phyloP scores from a whole-genome alignment of 192 early-diverging fungal genomes.

The Cladochytrium replicatum region DNA sequence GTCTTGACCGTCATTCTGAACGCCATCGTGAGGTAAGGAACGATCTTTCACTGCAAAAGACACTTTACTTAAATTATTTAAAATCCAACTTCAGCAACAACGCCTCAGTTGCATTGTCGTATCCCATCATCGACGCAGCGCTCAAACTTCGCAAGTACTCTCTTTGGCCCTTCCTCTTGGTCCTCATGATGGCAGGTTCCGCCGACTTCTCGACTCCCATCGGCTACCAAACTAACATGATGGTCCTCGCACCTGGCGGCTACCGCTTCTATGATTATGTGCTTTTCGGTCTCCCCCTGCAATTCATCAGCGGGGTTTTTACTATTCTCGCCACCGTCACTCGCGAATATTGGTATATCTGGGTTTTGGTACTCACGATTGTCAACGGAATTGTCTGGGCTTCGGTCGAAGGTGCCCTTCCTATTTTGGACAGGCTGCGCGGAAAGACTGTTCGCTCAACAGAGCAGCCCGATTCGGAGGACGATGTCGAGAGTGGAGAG shows the following conservation, averaged over 20 bases:
- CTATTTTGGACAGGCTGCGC: too few species aligned
- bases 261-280: constrained; percentile 5
- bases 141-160: background rate
- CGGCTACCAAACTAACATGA: constrained; percentile 5
- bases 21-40: constrained; percentile 5
- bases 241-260: constrained; percentile 5
- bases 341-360: too few species aligned
- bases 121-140: constrained; percentile 7
- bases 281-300: constrained; percentile 1
- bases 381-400: too few species aligned
- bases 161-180: constrained; percentile 1
- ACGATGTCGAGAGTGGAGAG: too few species aligned
- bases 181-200: constrained; percentile 10
- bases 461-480: too few species aligned
- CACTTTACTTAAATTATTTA: background rate
- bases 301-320: background rate
- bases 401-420: too few species aligned
- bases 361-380: too few species aligned
- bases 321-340: too few species aligned
- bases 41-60: background rate
- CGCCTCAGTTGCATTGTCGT: constrained; percentile 7
- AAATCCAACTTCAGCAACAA: constrained; percentile 4
- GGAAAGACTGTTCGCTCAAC: too few species aligned
- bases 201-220: too few species aligned
- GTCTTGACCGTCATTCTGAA: constrained; percentile 8